Evolutionary conservation across 1,284 basidiomycete genomes (phyloP).

Genomic region (Microbotryomycetes sp.): DNA sequence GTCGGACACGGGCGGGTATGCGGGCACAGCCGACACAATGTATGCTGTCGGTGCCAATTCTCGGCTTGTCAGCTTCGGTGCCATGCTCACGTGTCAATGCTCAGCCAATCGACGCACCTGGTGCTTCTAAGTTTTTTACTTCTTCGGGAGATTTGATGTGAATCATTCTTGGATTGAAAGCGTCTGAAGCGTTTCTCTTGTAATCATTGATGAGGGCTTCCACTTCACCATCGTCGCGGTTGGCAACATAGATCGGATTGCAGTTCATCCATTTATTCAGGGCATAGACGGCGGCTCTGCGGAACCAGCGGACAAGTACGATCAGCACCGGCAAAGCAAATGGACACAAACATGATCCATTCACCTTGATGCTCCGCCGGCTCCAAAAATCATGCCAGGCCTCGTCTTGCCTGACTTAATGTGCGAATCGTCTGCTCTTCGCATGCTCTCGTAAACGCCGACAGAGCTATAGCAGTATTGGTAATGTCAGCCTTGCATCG

Average conservation of each 20-base stretch:
- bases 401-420: constrained; percentile 23
- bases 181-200: constrained; percentile 13
- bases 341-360: not conserved
- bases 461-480: constrained; percentile 18
- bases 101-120: constrained; percentile 16
- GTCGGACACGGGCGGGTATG: constrained; percentile 27
- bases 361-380: constrained; percentile 34
- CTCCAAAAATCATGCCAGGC: constrained; percentile 33
- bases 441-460: constrained; percentile 28
- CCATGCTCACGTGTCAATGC: not conserved
- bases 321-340: not conserved
- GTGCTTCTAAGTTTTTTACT: constrained; percentile 25
- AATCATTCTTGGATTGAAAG: constrained; percentile 30
- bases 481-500: not conserved
- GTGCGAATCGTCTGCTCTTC: constrained; percentile 27
- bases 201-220: constrained; percentile 29
- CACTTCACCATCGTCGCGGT: constrained; percentile 32
- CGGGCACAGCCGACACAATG: constrained; percentile 34
- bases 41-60: constrained; percentile 13
- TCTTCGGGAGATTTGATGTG: constrained; percentile 34
- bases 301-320: not conserved
- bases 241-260: constrained; percentile 35
- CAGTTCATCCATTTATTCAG: constrained; percentile 31
- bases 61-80: not conserved
- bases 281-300: constrained; percentile 26